Evolutionary conservation across 148 eudicot species (phyloP).

Genomic region (Cornus kousa): DNA sequence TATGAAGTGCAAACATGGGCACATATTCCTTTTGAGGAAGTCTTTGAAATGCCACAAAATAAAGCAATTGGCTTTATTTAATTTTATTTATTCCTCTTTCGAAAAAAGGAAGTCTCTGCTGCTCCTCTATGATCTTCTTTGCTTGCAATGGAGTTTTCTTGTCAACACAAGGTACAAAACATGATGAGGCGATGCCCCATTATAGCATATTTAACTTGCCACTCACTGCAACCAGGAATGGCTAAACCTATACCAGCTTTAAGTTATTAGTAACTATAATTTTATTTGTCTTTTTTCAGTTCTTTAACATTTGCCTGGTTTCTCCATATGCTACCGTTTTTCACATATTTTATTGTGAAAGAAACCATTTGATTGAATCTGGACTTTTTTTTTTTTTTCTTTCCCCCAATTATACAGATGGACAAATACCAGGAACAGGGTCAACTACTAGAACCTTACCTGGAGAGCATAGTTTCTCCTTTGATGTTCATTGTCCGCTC

Average conservation of each 20-base stretch:
- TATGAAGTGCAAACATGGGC: too few relatives aligned
- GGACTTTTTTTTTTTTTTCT: background rate
- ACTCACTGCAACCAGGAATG: background rate
- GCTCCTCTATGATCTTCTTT: background rate
- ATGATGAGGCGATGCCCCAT: background rate
- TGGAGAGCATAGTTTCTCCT: slow-evolving; percentile 88
- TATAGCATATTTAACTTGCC: background rate
- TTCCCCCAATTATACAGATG: slow-evolving; percentile 43
- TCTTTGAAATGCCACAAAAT: background rate
- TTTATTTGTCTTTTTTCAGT: background rate
- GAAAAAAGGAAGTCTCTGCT: background rate
- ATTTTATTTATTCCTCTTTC: too few relatives aligned
- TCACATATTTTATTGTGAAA: background rate
- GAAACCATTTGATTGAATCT: background rate
- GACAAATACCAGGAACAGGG: slow-evolving; percentile 98
- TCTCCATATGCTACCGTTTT: background rate
- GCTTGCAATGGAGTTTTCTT: background rate
- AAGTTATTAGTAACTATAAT: background rate
- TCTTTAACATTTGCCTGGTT: background rate
- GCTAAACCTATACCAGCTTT: background rate
- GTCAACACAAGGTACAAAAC: background rate
- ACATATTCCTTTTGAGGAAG: too few relatives aligned
- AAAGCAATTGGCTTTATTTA: too few relatives aligned
- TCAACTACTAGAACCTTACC: slow-evolving; percentile 86
- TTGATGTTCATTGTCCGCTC: slow-evolving; percentile 81